Base-by-base conservation (phyloP, 1,139 yeast genomes). In the Saccharomycopsis hybrid region DNA sequence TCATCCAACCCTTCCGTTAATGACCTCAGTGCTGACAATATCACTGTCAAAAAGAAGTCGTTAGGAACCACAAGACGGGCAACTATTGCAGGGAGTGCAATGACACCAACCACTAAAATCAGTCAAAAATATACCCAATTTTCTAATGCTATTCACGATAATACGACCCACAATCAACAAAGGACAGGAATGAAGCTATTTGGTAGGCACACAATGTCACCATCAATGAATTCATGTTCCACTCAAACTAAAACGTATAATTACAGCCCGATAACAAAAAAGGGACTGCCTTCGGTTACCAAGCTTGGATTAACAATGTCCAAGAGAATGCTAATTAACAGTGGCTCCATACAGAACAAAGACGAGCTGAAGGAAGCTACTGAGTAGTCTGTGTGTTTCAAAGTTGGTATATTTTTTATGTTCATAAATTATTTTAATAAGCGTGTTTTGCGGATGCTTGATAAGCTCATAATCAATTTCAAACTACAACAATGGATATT, bases 291-390 rank as follows among this genome's bases (percentile, higher is more conserved):
- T 18, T 33, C 45, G 28, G 25, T 5, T 36, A 36, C 24, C 9
- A 28, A 47, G 36, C 41, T 41, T 4, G 49, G 49, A 9, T 28
- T 47, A 5, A 39, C 24, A n/a, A 30, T 47, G 25, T 47, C 49
- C n/a, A 33, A 46, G 25, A 31, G 43, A 36, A 41, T 47, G 46
- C 38, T 47, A 28, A 31, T 46, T 13, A 29, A 46, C 11, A 40
- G 32, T 13, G 39, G 43, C 7, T n/a, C 18, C 38, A 46, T 31
- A 18, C 41, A 41, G 18, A 41, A 31, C 32, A 31, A 33, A 33
- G 13, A 11, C 11, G 30, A 28, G 44, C 13, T 7, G 5, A 24
- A n/a, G n/a, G 7, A 13, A 11, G 13, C 27, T 41, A 13, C 18
- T 18, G 18, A 18, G 18, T 18, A 18, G 18, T 18, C 18, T 18